phyloP scores from a whole-genome alignment of 2,329 filamentous ascomycete species.

The Aspergillus ibericus region DNA sequence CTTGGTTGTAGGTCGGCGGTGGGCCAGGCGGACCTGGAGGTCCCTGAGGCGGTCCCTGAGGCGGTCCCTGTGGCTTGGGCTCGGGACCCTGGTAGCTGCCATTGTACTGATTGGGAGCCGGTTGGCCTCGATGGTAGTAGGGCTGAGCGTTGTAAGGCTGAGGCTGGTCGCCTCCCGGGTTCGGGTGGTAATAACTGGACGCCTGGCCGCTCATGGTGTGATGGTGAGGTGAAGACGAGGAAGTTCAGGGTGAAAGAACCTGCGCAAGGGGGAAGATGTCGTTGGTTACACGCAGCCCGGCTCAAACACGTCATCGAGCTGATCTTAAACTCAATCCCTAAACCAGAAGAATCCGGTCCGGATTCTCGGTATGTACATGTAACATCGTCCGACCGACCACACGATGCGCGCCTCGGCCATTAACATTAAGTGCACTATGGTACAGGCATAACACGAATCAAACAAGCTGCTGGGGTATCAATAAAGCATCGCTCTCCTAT shows the following conservation, averaged over 20 bases:
- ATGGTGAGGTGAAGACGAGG: background rate
- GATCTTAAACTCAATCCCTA: background rate
- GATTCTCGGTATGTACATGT: background rate
- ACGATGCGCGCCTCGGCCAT: background rate
- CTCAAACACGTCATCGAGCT: background rate
- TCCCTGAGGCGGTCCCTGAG: slow-evolving; percentile 15
- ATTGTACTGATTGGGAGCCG: slow-evolving; percentile 21
- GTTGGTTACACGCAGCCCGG: background rate
- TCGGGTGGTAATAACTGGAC: slow-evolving; percentile 36
- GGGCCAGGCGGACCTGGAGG: slow-evolving; percentile 27
- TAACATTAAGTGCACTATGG: background rate
- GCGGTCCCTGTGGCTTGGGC: slow-evolving; percentile 18
- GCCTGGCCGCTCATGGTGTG: slow-evolving; percentile 40
- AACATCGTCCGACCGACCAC: background rate
- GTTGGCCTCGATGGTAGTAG: slow-evolving; percentile 18
- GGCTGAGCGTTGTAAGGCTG: slow-evolving; percentile 21
- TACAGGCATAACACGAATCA: background rate
- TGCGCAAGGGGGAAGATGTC: too few species aligned
- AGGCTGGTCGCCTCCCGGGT: slow-evolving; percentile 22
- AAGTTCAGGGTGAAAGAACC: background rate
- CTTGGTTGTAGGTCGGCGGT: slow-evolving; percentile 32
- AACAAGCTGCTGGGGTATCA: slow-evolving; percentile 15
- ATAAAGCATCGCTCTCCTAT: slow-evolving; percentile 19
- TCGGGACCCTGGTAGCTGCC: slow-evolving; percentile 16
- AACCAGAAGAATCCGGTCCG: too few species aligned